Evolutionary conservation across 495 filamentous ascomycete species (phyloP).

Genomic region (Penicillium simplicissimum): DNA sequence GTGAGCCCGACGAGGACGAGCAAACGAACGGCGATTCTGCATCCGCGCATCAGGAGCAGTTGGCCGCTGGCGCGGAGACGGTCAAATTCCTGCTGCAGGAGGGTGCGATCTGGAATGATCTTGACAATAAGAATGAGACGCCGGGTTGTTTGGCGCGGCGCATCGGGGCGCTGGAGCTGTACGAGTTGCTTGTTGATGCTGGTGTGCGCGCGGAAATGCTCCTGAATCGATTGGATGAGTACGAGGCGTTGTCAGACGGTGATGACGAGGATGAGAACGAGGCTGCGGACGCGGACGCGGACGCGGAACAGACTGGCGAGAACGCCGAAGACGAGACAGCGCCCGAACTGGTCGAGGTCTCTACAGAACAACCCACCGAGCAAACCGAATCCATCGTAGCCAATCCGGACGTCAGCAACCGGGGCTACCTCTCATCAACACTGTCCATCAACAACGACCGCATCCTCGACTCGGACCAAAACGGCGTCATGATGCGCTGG

Average conservation of each 20-base stretch:
- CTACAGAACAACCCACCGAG: slow-evolving; percentile 16
- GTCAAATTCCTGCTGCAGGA: slow-evolving; percentile 76
- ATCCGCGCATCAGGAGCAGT: slow-evolving; percentile 35
- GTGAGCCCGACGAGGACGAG: slow-evolving; percentile 55
- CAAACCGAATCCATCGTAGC: slow-evolving; percentile 15
- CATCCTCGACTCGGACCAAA: slow-evolving; percentile 75
- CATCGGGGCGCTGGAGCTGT: slow-evolving; percentile 69
- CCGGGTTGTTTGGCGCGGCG: slow-evolving; percentile 83
- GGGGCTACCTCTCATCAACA: slow-evolving; percentile 72
- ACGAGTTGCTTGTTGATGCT: slow-evolving; percentile 84
- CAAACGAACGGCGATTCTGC: slow-evolving; percentile 28
- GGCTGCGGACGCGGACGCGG: slow-evolving; percentile 41
- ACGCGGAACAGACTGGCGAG: slow-evolving; percentile 52
- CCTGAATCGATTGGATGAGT: slow-evolving; percentile 72
- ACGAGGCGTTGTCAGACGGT: slow-evolving; percentile 64
- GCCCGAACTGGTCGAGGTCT: slow-evolving; percentile 36
- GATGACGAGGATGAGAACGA: slow-evolving; percentile 33
- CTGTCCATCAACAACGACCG: slow-evolving; percentile 74
- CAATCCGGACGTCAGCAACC: slow-evolving; percentile 55
- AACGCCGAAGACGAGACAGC: slow-evolving; percentile 25
- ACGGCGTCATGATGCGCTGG: slow-evolving; percentile 98
- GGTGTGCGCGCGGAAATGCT: slow-evolving; percentile 90
- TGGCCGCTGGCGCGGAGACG: slow-evolving; percentile 61
- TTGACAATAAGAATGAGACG: slow-evolving; percentile 83
- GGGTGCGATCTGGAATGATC: slow-evolving; percentile 96